A percentile compares a stretch with the other conserved stretches of the same genome.
These are phyloP conservation scores for Suhomyces chickasaworum DNA, from an alignment of 1,139 yeast genomes.

Conservation along the genomic window DNA sequence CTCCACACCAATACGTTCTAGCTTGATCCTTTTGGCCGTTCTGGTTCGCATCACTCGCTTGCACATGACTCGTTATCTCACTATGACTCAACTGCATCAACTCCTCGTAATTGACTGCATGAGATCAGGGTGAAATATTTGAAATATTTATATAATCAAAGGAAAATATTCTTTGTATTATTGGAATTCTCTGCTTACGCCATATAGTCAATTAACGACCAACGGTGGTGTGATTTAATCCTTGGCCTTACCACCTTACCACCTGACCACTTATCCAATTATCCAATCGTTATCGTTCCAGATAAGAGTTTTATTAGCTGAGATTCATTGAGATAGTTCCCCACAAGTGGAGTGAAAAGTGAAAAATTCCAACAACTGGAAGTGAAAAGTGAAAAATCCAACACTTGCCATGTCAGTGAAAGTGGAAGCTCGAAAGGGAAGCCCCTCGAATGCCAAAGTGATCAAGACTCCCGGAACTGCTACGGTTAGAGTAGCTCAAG, in stretches of 20 bases:
- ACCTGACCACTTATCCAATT: no score
- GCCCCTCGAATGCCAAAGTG: conserved; percentile 43
- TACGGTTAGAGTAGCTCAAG: conserved; percentile 70
- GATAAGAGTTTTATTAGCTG: neutral
- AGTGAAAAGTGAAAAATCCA: no score
- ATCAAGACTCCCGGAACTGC: conserved; percentile 64
- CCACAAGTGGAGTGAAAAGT: neutral
- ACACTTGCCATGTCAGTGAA: conserved; percentile 6
- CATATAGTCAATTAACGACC: no score
- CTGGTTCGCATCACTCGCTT: conserved; percentile 6
- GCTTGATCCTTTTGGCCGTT: conserved; percentile 8
- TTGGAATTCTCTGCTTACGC: neutral
- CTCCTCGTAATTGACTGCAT: neutral
- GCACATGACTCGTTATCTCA: conserved; percentile 10
- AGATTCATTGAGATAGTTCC: neutral
- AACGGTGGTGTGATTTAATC: neutral
- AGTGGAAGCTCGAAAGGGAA: conserved; percentile 6
- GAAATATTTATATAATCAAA: neutral
- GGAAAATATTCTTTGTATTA: neutral
- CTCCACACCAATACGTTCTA: conserved; percentile 7
- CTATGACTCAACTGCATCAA: conserved; percentile 13
- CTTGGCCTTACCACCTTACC: neutral
- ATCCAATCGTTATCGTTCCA: neutral
- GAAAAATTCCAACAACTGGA: no score
- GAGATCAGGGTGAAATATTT: neutral